These are phyloP conservation scores for Dioscorea zingiberensis DNA, from an alignment of 106 monocot genomes.

Conservation along the genomic window DNA sequence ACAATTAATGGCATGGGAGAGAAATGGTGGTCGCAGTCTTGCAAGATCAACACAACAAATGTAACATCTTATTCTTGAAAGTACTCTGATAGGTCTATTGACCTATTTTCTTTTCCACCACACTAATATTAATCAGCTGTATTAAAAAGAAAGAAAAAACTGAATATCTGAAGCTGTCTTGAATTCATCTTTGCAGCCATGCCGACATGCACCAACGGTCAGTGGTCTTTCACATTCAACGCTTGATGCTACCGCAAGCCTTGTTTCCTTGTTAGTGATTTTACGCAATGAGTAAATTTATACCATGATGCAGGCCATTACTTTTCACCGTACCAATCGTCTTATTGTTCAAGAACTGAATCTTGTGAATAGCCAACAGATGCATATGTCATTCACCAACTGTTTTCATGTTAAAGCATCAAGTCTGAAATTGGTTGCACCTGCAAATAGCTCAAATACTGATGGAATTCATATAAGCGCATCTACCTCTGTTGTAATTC, in stretches of 20 bases:
- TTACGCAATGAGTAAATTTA: too few species aligned
- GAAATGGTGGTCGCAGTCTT: conserved; percentile 76
- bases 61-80: conserved; percentile 27
- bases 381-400: conserved; percentile 60
- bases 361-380: conserved; percentile 57
- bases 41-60: conserved; percentile 58
- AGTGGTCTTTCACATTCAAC: conserved; percentile 13
- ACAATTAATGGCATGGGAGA: conserved; percentile 54
- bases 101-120: neutral
- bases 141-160: neutral
- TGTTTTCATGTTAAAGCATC: conserved; percentile 48
- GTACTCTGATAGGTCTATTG: neutral
- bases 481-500: conserved; percentile 35
- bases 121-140: neutral
- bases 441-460: conserved; percentile 63
- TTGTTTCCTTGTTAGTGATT: neutral
- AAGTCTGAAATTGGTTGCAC: conserved; percentile 48
- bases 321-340: conserved; percentile 57
- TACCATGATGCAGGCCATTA: conserved; percentile 48
- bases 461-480: conserved; percentile 74
- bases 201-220: conserved; percentile 58
- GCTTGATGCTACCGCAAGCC: neutral
- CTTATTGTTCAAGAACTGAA: conserved; percentile 42
- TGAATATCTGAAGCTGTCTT: conserved; percentile 8
- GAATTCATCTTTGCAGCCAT: conserved; percentile 49